A percentile compares a stretch with the other conserved stretches of the same genome.
These are phyloP conservation scores for Naegleria fowleri DNA, from an alignment of 208 protist genomes.

Conservation along the genomic window DNA sequence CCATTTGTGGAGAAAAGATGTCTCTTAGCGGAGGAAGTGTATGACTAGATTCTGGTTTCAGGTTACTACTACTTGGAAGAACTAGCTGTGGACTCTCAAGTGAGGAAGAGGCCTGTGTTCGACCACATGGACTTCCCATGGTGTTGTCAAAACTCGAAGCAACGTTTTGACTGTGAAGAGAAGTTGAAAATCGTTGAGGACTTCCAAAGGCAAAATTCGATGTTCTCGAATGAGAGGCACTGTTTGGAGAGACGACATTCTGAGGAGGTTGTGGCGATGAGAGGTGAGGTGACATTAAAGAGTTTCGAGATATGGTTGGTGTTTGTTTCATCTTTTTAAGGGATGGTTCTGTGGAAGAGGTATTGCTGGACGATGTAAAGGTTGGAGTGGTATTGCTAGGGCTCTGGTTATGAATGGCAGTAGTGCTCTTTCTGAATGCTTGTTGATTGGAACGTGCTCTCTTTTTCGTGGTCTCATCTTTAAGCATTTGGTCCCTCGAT, in stretches of 20 bases:
- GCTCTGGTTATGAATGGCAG: background rate
- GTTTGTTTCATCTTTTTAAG: background rate
- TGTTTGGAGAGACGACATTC: no score
- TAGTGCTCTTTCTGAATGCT: background rate
- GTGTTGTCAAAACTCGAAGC: no score
- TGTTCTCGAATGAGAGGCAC: no score
- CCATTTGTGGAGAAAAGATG: background rate
- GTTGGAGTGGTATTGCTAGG: background rate
- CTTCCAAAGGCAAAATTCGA: background rate
- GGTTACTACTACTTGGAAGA: no score
- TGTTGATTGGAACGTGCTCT: background rate
- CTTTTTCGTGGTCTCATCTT: slow-evolving; percentile 1
- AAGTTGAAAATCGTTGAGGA: background rate
- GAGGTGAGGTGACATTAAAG: background rate
- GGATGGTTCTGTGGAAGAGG: background rate
- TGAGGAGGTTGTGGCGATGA: no score
- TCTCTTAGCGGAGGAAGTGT: no score
- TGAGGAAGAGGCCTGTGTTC: no score
- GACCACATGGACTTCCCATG: no score
- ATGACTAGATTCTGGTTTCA: no score
- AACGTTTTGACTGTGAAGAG: background rate
- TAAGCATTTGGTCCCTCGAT: background rate
- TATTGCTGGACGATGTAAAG: background rate
- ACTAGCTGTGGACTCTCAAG: no score
- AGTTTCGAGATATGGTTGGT: background rate